Evolutionary conservation across 2,329 filamentous ascomycete species (phyloP), one percentile per base, ranked within the genome.

Genomic region (Ophiostoma perfectum): DNA sequence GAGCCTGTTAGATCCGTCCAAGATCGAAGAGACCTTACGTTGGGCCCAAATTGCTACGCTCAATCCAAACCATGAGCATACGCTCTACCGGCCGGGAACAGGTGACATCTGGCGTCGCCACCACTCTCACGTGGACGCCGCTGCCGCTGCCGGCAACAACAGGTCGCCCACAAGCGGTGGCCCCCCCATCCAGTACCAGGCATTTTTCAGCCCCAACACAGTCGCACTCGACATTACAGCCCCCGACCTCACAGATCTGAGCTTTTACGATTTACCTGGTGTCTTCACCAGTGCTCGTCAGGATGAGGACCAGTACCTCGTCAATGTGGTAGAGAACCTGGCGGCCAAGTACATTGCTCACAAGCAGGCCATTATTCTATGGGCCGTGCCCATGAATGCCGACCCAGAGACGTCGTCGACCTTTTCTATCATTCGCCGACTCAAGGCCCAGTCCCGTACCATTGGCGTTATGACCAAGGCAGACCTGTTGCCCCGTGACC

Each of bases 381-480:
- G 93, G 71, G 88, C 90, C 0, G 83, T 92, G 27, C 86, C 90
- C 0, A 92, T 96, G 86, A 91, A 91, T 1, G 86, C 85, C 0
- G 92, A 97, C 69, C 85, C 91, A 0, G 88, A 91, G 1, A 93
- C 89, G 14, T 94, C 90, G 0, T 88, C 84, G 0, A 90, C 91
- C 0, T 86, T 90, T 11, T 82, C 84, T 0, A 81, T 92, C 2
- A 86, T 93, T 72, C 78, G 85, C 42, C 76, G 82, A 58, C 78
- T 85, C 1, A 80, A 80, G 1, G 89, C 89, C 0, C 80, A 84
- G 2, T 71, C 80, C 3, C 82, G 89, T 1, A 90, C 88, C 0
- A 82, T 91, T 67, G 91, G 91, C 0, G 90, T 96, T 0, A 82
- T 97, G 16, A 97, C 93, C 0, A 97, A 96, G 74, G 92, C 93